Evolutionary conservation across 2,329 filamentous ascomycete species (phyloP).

Genomic region (Moelleriella libera): DNA sequence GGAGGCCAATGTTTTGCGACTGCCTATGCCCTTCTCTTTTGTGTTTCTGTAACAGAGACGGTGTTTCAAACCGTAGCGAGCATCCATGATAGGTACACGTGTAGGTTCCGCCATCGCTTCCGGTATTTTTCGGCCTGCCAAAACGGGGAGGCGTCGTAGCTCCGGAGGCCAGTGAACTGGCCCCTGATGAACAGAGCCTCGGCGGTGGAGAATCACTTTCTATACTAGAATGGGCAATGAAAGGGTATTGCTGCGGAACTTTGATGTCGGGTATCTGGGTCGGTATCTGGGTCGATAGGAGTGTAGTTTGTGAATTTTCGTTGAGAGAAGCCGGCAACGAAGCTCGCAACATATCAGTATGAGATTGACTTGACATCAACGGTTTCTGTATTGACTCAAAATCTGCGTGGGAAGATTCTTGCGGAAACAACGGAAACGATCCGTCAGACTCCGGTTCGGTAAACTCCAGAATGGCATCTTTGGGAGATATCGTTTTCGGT

Average conservation of each 20-base stretch:
- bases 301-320: not conserved
- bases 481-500: conserved; percentile 86
- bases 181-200: conserved; percentile 28
- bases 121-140: conserved; percentile 44
- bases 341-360: not conserved
- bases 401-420: conserved; percentile 34
- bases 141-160: conserved; percentile 18
- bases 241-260: conserved; percentile 37
- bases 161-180: conserved; percentile 25
- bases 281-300: conserved; percentile 20
- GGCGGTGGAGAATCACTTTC: conserved; percentile 19
- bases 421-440: conserved; percentile 61
- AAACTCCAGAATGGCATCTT: conserved; percentile 81
- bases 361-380: conserved; percentile 6
- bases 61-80: conserved; percentile 74
- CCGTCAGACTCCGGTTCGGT: conserved; percentile 58
- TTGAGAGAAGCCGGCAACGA: not conserved
- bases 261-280: conserved; percentile 23
- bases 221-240: conserved; percentile 23
- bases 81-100: conserved; percentile 95
- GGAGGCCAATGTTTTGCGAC: conserved; percentile 31
- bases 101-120: conserved; percentile 76
- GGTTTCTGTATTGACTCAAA: conserved; percentile 24
- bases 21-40: conserved; percentile 87
- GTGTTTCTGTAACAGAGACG: conserved; percentile 79